A percentile compares a stretch with the other conserved stretches of the same genome.
Conservation (phyloP, 768 basidiomycete species). For the Mycena polygramma region DNA sequence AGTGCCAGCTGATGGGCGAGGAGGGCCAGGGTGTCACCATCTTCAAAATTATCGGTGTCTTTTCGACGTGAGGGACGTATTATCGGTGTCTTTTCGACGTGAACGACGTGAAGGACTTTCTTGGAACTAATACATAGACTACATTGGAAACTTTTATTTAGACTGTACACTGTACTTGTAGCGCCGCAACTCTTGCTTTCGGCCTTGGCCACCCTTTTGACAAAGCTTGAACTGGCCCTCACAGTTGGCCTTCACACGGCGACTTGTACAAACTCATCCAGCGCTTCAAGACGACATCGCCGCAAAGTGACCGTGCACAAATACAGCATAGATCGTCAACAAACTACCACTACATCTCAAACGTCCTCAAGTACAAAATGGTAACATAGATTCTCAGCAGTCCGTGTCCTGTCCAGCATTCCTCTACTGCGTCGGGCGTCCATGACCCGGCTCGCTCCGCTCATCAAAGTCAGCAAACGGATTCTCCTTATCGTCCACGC, state of each 20-base stretch:
- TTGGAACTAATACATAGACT: too few relatives aligned
- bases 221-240: too few relatives aligned
- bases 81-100: too few relatives aligned
- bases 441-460: conserved; percentile 49
- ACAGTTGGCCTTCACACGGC: too few relatives aligned
- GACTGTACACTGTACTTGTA: too few relatives aligned
- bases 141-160: too few relatives aligned
- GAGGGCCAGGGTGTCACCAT: conserved; percentile 83
- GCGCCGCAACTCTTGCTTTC: too few relatives aligned
- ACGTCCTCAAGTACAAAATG: conserved; percentile 1
- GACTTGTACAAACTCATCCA: too few relatives aligned
- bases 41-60: conserved; percentile 95
- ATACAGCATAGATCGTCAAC: background rate
- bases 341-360: background rate
- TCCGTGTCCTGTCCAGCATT: background rate
- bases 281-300: background rate
- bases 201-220: too few relatives aligned
- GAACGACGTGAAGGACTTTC: background rate
- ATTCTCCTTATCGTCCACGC: conserved; percentile 57
- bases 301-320: background rate
- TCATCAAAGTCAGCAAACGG: conserved; percentile 70
- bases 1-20: conserved; percentile 90
- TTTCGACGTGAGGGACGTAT: conserved; percentile 69
- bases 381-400: background rate
- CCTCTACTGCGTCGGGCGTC: too few relatives aligned